Evolutionary conservation across 495 filamentous ascomycete genomes (phyloP), one percentile per base, ranked within the genome.

Genomic region (Penicillium paxilli): DNA sequence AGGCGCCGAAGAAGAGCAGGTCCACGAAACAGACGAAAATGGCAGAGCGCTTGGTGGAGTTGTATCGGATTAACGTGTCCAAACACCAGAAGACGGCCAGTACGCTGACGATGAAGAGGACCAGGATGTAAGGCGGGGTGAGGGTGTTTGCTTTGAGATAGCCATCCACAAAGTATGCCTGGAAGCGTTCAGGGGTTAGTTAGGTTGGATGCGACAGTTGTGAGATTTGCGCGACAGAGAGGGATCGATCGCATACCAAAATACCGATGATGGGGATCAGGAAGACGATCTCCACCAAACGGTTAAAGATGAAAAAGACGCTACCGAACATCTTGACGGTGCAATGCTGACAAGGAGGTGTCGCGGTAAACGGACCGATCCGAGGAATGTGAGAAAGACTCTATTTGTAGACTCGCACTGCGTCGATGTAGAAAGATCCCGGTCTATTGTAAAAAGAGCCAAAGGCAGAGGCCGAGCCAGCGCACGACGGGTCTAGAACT

Each of bases 241-340:
- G 21, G 24, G 25, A 38, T 25, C 35, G 11, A n/a, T 44, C 8
- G 64, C 75, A 20, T 68, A 82, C 79, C 64, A 96, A 81, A 82
- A 96, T 93, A 75, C 91, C 92, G 62, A 96, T 78, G 52, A 86
- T 89, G 16, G 92, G 92, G 71, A 94, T 91, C 79, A 95, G 69
- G 37, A 89, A 93, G 72, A 88, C 59, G 74, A 96, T 88, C 71
- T 96, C 81, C 64, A 84, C 70, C 70, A 95, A 71, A 51, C 92
- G 89, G 83, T 87, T 91, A 66, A 87, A 87, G 77, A 86, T 80
- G 82, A 96, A 96, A 70, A 92, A 82, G 49, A 96, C 67, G 59
- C 86, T 88, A 69, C 84, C 87, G 46, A 91, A 60, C 87, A 92
- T 91, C 55, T 72, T 85, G 75, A 3, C 58, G 62, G 54, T 10